These are phyloP conservation scores for Meripilus lineatus DNA, from an alignment of 1,284 basidiomycete species.

Conservation along the genomic window DNA sequence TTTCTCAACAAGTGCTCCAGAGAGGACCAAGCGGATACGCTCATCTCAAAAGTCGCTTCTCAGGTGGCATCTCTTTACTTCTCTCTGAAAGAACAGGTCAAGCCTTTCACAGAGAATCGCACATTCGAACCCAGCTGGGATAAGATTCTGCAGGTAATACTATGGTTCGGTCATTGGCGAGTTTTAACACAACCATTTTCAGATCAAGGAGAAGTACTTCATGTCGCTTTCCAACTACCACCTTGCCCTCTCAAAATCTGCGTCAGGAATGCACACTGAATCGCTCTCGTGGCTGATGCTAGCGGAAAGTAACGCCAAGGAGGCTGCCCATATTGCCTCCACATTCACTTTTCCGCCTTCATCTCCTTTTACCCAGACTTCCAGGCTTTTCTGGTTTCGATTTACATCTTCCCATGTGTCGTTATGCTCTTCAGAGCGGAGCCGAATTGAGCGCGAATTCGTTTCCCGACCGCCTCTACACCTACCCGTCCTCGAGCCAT, in stretches of 20 bases:
- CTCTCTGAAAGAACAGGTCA: no score
- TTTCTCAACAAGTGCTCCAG: no score
- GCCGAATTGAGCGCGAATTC: conserved; percentile 73
- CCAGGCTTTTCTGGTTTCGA: conserved; percentile 82
- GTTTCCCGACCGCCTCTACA: conserved; percentile 98
- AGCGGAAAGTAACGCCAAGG: conserved; percentile 82
- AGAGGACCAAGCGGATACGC: no score
- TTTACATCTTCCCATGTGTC: conserved; percentile 81
- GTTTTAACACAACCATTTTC: no score
- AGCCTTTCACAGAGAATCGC: no score
- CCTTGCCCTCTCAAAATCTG: conserved; percentile 75
- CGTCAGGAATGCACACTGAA: conserved; percentile 80
- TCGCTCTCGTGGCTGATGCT: conserved; percentile 78
- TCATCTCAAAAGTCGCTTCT: no score
- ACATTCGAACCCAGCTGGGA: no score
- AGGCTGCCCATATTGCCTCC: conserved; percentile 68
- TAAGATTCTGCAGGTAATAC: no score
- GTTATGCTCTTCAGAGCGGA: conserved; percentile 75
- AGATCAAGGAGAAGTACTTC: conserved; percentile 92
- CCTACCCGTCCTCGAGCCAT: conserved; percentile 79
- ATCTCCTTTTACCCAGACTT: conserved; percentile 76
- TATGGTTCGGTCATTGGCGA: no score
- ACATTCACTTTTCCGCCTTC: conserved; percentile 73
- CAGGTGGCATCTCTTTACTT: no score
- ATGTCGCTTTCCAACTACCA: conserved; percentile 86